phyloP scores from a whole-genome alignment of 2,329 filamentous ascomycete species.

The Calonectria pseudoturangicola region DNA sequence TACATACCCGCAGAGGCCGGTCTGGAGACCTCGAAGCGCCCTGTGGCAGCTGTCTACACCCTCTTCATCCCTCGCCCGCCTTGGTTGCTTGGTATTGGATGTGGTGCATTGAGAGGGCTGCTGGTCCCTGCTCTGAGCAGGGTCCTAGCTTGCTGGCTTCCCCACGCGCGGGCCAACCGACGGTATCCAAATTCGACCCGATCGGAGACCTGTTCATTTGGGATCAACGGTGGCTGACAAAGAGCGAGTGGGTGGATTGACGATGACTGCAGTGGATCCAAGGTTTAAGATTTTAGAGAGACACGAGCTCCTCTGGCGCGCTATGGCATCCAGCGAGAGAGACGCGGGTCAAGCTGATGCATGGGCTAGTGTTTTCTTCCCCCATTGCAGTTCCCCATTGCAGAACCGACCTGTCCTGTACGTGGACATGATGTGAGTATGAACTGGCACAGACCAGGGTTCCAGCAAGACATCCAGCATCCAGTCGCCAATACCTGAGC shows the following conservation, averaged over 20 bases:
- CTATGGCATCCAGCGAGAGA: constrained; percentile 26
- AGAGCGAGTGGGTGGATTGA: constrained; percentile 19
- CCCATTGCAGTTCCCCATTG: neutral
- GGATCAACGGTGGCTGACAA: constrained; percentile 37
- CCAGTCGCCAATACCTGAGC: constrained; percentile 33
- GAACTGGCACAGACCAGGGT: constrained; percentile 39
- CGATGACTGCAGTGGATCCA: constrained; percentile 25
- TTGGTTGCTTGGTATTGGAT: constrained; percentile 38
- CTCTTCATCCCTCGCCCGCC: constrained; percentile 28
- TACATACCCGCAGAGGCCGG: constrained; percentile 55
- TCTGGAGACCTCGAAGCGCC: constrained; percentile 46
- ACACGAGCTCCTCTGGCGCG: constrained; percentile 25
- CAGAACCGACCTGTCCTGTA: constrained; percentile 36
- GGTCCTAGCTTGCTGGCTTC: constrained; percentile 20
- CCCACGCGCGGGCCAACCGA: constrained; percentile 36
- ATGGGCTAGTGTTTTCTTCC: constrained; percentile 18
- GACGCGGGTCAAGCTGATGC: constrained; percentile 15
- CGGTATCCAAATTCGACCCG: constrained; percentile 22
- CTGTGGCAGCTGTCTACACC: constrained; percentile 42
- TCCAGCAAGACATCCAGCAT: constrained; percentile 42
- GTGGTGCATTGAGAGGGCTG: constrained; percentile 12
- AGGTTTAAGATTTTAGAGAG: constrained; percentile 21
- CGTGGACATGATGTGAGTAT: constrained; percentile 28
- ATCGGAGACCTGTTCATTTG: constrained; percentile 25
- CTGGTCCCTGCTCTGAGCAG: constrained; percentile 30